Base-by-base conservation (phyloP, 441 rosid genomes). In the Populus hybrid region DNA sequence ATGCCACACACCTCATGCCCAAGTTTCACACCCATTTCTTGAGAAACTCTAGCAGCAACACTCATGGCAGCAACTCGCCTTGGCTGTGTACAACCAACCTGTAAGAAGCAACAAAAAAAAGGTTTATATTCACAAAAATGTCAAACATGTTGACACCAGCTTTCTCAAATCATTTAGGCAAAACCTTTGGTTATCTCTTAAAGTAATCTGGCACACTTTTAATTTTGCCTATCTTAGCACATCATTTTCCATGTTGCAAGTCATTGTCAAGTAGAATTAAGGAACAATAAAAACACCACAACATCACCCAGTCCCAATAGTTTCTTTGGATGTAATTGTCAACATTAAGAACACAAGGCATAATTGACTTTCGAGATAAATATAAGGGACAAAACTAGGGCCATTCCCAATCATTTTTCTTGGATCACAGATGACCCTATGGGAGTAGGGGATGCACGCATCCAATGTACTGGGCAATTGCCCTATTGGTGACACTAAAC, bases 21-120 rank as follows among this genome's bases (percentile, higher is more conserved):
- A 83, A 96, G 99, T 84, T 96, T 93, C 82, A 96, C 93, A 64
- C 97, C 98, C 96, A 96, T 88, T 84, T 96, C 99, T 82, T 94
- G 98, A 81, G 99, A 90, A 85, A 96, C 99, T 80, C 98, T 93
- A 74, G 97, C 98, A 82, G 99, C 93, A 82, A 94, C 98, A 80
- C 98, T 96, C 98, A 93, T 94, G 61, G 98, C 99, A 74, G 99
- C 99, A 85, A 97, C 99, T 77, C 98, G 86, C 72, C 99, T 90
- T 66, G 98, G 98, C 85, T 97, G 99, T 20, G 99, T 93, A 85
- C 99, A 96, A 72, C 94, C 98, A 84, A 94, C 76, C 99, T 94
- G 87, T 24, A 74, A 66, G 70, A 72, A 40, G 45, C 45, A 28
- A 77, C 12, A 21, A 63, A 71, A 61, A 69, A 78, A 50, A n/a